phyloP scores from a whole-genome alignment of 2,329 filamentous ascomycete species.

The Emmonsiellopsis sp. region DNA sequence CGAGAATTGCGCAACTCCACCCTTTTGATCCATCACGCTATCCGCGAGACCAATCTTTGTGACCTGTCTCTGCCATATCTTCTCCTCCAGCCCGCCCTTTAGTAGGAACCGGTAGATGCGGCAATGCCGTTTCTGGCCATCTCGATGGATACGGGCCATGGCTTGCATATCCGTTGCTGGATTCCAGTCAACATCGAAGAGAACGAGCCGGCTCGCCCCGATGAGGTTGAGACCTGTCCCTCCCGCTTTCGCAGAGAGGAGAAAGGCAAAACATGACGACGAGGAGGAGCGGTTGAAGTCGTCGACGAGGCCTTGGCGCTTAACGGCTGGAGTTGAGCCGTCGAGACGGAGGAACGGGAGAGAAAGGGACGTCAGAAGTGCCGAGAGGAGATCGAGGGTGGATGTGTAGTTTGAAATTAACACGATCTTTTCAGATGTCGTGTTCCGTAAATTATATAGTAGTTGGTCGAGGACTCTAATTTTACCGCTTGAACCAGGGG shows the following conservation, averaged over 20 bases:
- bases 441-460: conserved; percentile 50
- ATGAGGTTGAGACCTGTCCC: conserved; percentile 62
- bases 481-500: conserved; percentile 53
- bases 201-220: conserved; percentile 58
- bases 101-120: conserved; percentile 61
- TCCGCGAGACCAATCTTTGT: conserved; percentile 62
- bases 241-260: conserved; percentile 63
- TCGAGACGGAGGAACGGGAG: conserved; percentile 60
- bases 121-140: conserved; percentile 59
- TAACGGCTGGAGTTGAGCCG: conserved; percentile 53
- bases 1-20: conserved; percentile 51
- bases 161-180: conserved; percentile 64
- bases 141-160: conserved; percentile 65
- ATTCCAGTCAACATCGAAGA: conserved; percentile 71
- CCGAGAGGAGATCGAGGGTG: conserved; percentile 57
- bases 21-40: conserved; percentile 60
- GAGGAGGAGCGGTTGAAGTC: conserved; percentile 55
- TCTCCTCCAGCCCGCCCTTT: conserved; percentile 61
- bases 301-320: conserved; percentile 60
- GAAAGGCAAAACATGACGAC: conserved; percentile 54
- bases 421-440: conserved; percentile 60
- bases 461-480: conserved; percentile 58
- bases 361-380: conserved; percentile 49
- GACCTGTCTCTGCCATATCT: conserved; percentile 64
- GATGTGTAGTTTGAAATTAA: conserved; percentile 69